Base-by-base conservation (phyloP, 2,329 filamentous ascomycete species). In the Neonectria ditissima region DNA sequence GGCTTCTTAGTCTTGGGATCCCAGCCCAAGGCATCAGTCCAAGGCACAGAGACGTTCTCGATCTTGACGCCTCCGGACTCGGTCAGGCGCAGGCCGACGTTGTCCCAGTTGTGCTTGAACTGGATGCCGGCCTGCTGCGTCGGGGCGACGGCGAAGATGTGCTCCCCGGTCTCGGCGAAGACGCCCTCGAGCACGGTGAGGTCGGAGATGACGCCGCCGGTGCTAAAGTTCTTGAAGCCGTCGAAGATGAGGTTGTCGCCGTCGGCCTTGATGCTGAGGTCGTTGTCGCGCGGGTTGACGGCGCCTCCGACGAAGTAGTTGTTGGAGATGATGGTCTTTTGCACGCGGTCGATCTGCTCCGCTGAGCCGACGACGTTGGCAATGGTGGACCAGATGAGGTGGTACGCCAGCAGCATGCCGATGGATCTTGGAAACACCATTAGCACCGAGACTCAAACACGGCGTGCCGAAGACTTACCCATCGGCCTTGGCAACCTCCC, bases 291-390 rank as follows among this genome's bases (percentile, higher is more conserved):
- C 0, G 88, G 88, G 66, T 91, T 91, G 20, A 91, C 89, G 0
- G 89, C 86, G 24, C 86, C 89, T 8, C 89, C 88, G 14, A 91
- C 82, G 65, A 90, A 91, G 75, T 87, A 89, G 73, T 91, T 90
- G 77, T 90, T 89, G 18, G 80, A 75, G 63, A 89, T 83, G 70
- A 91, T 87, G 54, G 84, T 76, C 65, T 88, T 80, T 61, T 89
- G 83, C 1, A 82, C 75, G 18, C 83, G 83, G 14, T 89, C 86
- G 18, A 83, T 83, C 73, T 91, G 89, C 67, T 89, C 85, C 0
- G 84, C 75, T 0, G 81, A 88, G 2, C 89, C 89, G 10, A 91
- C 85, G 0, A 90, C 79, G 62, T 85, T 86, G 16, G 86, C 87
- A 0, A 86, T 90, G 0, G 82, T 86, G 0, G 84, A 87, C 88